A percentile compares a stretch with the other conserved stretches of the same genome.
phyloP scores from a whole-genome alignment of 306 rosid species.

The Vachellia collinsii region DNA sequence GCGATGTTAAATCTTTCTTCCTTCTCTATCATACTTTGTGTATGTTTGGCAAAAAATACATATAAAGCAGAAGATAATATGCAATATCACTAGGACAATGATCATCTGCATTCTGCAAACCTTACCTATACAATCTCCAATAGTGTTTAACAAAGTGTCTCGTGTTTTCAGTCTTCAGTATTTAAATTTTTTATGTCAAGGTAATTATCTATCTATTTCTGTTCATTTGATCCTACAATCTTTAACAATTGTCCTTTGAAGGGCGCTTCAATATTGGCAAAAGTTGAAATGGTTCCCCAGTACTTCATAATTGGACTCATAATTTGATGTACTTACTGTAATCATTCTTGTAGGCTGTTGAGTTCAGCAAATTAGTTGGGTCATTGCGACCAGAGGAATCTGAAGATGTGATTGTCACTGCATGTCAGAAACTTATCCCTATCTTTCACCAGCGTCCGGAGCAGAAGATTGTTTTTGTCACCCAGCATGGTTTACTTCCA shows the following conservation, averaged over 20 bases:
- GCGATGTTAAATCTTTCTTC: not conserved
- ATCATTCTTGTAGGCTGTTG: conserved; percentile 74
- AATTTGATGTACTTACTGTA: conserved; percentile 33
- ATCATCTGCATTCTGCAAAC: not conserved
- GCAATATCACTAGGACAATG: not conserved
- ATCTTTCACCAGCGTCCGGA: conserved; percentile 89
- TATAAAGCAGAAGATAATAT: not conserved
- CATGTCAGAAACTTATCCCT: conserved; percentile 84
- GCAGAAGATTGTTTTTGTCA: conserved; percentile 90
- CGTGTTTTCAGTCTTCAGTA: not conserved
- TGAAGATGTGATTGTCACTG: conserved; percentile 84
- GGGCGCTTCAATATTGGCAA: conserved; percentile 15
- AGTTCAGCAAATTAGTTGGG: conserved; percentile 88
- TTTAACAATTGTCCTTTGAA: conserved; percentile 18
- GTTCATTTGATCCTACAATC: conserved; percentile 25
- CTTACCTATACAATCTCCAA: not conserved
- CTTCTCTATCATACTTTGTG: not conserved
- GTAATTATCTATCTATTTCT: conserved; percentile 14
- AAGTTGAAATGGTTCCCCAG: conserved; percentile 5
- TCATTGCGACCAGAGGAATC: conserved; percentile 83
- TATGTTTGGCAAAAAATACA: not conserved
- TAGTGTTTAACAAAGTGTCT: not conserved
- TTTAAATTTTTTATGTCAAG: not conserved
- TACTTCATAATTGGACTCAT: conserved; percentile 33
- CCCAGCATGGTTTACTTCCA: conserved; percentile 96